Conservation (phyloP, 345 rosid genomes). For the Hypericum perforatum region DNA sequence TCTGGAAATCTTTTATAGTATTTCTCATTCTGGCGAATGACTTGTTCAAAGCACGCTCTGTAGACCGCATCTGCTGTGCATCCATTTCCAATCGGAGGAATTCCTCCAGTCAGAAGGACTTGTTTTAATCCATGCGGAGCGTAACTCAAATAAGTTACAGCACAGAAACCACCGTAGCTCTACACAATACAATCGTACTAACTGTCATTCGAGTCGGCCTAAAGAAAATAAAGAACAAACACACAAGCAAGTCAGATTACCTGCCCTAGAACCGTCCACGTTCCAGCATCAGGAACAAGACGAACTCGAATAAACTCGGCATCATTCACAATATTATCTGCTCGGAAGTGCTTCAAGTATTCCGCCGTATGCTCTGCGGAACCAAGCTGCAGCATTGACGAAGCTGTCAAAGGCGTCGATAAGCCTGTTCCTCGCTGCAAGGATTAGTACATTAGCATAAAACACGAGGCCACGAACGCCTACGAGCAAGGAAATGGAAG, state of each 20-base stretch:
- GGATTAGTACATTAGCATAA: slow-evolving; percentile 8
- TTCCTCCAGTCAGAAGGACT: slow-evolving; percentile 88
- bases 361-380: slow-evolving; percentile 53
- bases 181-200: slow-evolving; percentile 22
- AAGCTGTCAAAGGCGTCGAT: slow-evolving; percentile 70
- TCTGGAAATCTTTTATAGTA: slow-evolving; percentile 86
- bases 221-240: slow-evolving; percentile 2
- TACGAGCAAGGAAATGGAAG: slow-evolving; percentile 1
- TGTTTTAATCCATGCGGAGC: slow-evolving; percentile 89
- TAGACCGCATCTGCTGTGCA: slow-evolving; percentile 72
- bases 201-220: slow-evolving; percentile 1
- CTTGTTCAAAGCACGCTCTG: slow-evolving; percentile 43
- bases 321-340: slow-evolving; percentile 82
- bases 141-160: slow-evolving; percentile 72
- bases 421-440: slow-evolving; percentile 96
- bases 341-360: slow-evolving; percentile 65
- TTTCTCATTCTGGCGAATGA: slow-evolving; percentile 65
- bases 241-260: slow-evolving; percentile 23
- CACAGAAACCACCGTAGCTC: slow-evolving; percentile 97
- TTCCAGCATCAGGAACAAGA: slow-evolving; percentile 72
- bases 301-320: slow-evolving; percentile 71
- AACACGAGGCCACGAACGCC: background rate
- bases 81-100: slow-evolving; percentile 61
- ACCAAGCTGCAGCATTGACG: slow-evolving; percentile 72
- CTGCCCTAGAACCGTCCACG: slow-evolving; percentile 89